phyloP scores from a whole-genome alignment of 768 basidiomycete genomes.

The Leucosporidium scottii region DNA sequence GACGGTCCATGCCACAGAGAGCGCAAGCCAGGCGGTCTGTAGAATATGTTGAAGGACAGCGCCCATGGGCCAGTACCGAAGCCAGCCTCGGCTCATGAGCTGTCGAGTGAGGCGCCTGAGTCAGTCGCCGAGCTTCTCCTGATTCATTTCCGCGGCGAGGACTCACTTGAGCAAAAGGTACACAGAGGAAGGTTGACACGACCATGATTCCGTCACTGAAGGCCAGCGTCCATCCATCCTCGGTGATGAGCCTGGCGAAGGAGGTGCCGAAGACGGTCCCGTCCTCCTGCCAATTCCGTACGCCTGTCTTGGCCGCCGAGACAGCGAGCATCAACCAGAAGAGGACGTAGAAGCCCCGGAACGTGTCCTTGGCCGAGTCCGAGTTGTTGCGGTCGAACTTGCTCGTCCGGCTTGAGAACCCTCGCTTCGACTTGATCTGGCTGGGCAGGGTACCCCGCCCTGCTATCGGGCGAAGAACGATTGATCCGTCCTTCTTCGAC shows the following conservation, averaged over 20 bases:
- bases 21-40: slow-evolving; percentile 65
- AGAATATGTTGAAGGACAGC: slow-evolving; percentile 68
- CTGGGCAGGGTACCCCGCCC: slow-evolving; percentile 7
- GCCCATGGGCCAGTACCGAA: slow-evolving; percentile 71
- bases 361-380: slow-evolving; percentile 59
- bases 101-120: neutral
- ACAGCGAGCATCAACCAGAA: slow-evolving; percentile 75
- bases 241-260: slow-evolving; percentile 81
- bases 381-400: slow-evolving; percentile 76
- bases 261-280: slow-evolving; percentile 69
- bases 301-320: slow-evolving; percentile 60
- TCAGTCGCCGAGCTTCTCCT: neutral
- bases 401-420: slow-evolving; percentile 75
- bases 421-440: slow-evolving; percentile 6
- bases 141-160: too few species aligned
- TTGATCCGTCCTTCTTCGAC: neutral
- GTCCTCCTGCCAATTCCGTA: slow-evolving; percentile 55
- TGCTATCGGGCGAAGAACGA: slow-evolving; percentile 13
- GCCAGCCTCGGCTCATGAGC: slow-evolving; percentile 63
- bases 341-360: slow-evolving; percentile 75
- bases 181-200: slow-evolving; percentile 61
- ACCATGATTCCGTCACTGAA: slow-evolving; percentile 78
- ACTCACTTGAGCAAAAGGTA: slow-evolving; percentile 67
- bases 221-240: slow-evolving; percentile 73
- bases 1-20: slow-evolving; percentile 82